Percentiles rank a stretch among this genome's conserved stretches.
Conservation (phyloP, 805 yeast genomes). For the Sugiyamaella valdiviana region DNA sequence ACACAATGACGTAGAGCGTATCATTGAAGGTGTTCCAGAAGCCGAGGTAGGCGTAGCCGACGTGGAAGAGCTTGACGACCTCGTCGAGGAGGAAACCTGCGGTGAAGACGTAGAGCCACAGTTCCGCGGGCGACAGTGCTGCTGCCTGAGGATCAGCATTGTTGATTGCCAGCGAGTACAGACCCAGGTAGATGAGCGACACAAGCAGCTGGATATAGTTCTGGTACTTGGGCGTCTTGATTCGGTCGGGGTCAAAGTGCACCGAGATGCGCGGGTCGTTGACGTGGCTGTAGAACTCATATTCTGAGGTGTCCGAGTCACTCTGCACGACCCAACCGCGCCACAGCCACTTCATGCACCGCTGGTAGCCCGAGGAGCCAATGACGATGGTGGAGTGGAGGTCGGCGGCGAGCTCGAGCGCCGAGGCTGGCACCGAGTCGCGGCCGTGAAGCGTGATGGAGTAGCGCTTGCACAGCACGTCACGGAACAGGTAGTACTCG, state of each 20-base stretch:
- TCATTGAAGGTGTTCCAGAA: conserved; percentile 80
- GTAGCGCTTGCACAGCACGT: conserved; percentile 72
- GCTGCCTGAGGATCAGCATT: conserved; percentile 40
- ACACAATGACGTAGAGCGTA: conserved; percentile 51
- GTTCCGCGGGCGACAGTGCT: conserved; percentile 38
- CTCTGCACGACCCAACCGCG: conserved; percentile 86
- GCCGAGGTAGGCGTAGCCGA: conserved; percentile 64
- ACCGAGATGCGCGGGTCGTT: conserved; percentile 46
- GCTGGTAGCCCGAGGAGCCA: conserved; percentile 74
- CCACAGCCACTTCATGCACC: conserved; percentile 89
- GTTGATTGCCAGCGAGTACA: conserved; percentile 62
- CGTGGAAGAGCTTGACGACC: conserved; percentile 60
- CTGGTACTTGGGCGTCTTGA: conserved; percentile 81
- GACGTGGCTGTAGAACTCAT: conserved; percentile 56
- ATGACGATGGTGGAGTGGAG: conserved; percentile 73
- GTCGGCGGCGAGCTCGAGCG: conserved; percentile 80
- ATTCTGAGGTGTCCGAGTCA: conserved; percentile 59
- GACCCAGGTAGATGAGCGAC: conserved; percentile 53
- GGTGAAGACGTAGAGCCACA: conserved; percentile 55
- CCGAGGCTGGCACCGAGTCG: conserved; percentile 62
- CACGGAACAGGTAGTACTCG: conserved; percentile 48
- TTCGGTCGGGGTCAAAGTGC: conserved; percentile 77
- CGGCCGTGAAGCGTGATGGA: conserved; percentile 55
- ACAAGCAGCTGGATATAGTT: conserved; percentile 63
- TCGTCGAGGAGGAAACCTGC: conserved; percentile 65